Evolutionary conservation across 2,329 filamentous ascomycete species (phyloP).

Genomic region (Epichloe bromicola): DNA sequence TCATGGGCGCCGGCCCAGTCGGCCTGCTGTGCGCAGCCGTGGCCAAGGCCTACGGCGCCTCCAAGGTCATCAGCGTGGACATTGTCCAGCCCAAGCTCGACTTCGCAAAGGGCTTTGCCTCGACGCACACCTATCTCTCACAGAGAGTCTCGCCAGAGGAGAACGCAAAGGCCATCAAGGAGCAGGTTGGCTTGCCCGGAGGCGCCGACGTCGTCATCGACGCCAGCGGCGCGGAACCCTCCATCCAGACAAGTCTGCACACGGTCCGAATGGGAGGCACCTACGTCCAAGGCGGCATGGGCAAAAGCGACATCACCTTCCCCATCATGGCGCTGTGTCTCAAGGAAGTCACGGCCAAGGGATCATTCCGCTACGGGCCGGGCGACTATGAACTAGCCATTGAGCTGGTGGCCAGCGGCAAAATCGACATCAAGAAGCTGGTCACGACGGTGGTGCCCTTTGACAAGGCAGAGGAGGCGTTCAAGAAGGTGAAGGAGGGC

Average conservation of each 20-base stretch:
- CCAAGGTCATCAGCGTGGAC: slow-evolving; percentile 75
- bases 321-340: slow-evolving; percentile 82
- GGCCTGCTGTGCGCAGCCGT: slow-evolving; percentile 81
- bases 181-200: slow-evolving; percentile 46
- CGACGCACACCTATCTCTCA: slow-evolving; percentile 58
- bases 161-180: slow-evolving; percentile 57
- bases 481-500: slow-evolving; percentile 73
- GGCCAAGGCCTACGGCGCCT: slow-evolving; percentile 72
- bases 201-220: slow-evolving; percentile 73
- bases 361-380: slow-evolving; percentile 78
- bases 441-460: slow-evolving; percentile 71
- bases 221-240: slow-evolving; percentile 65
- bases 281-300: slow-evolving; percentile 85
- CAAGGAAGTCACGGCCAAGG: slow-evolving; percentile 79
- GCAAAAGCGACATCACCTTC: slow-evolving; percentile 74
- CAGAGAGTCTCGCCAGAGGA: slow-evolving; percentile 51
- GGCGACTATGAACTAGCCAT: slow-evolving; percentile 82
- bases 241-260: slow-evolving; percentile 63
- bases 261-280: slow-evolving; percentile 57
- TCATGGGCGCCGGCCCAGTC: slow-evolving; percentile 80
- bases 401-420: slow-evolving; percentile 58
- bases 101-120: slow-evolving; percentile 61
- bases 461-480: slow-evolving; percentile 71
- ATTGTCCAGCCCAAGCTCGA: slow-evolving; percentile 68
- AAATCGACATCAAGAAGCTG: slow-evolving; percentile 70